phyloP scores from a whole-genome alignment of 139 green algal genomes.

The Nannochloris sp. region DNA sequence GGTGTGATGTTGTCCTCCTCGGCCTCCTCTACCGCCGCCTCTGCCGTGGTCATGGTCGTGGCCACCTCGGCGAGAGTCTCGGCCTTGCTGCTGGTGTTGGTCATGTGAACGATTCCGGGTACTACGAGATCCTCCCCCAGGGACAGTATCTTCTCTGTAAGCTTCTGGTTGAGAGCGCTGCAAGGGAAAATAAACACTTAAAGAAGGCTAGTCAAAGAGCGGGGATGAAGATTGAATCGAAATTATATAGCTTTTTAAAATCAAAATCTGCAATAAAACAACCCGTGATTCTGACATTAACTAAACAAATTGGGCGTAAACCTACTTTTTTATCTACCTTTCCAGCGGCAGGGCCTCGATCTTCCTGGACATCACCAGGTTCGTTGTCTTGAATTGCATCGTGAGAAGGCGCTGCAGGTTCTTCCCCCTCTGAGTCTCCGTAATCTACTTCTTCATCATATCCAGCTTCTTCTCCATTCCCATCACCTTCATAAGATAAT shows the following conservation, averaged over 20 bases:
- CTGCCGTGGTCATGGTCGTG: not conserved
- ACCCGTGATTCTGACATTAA: not conserved
- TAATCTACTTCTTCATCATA: not conserved
- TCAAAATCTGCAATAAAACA: not conserved
- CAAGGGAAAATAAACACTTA: not conserved
- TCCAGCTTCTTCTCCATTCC: slow-evolving; percentile 10
- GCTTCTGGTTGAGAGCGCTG: not conserved
- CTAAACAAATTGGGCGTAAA: not conserved
- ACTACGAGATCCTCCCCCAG: no score
- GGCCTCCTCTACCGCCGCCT: slow-evolving; percentile 1
- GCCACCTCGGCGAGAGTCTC: not conserved
- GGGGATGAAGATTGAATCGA: no score
- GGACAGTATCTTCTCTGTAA: not conserved
- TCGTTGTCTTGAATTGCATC: not conserved
- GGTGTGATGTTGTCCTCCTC: no score
- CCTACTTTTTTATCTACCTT: not conserved
- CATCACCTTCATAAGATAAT: slow-evolving; percentile 15
- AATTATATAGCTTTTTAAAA: no score
- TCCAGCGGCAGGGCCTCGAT: not conserved
- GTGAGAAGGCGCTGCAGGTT: not conserved
- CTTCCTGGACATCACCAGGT: no score
- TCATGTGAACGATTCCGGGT: not conserved
- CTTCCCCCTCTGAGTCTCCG: not conserved
- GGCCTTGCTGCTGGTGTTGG: not conserved
- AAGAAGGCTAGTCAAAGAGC: not conserved